Conservation (phyloP, 2,329 filamentous ascomycete species). For the Gyromitra esculenta region DNA sequence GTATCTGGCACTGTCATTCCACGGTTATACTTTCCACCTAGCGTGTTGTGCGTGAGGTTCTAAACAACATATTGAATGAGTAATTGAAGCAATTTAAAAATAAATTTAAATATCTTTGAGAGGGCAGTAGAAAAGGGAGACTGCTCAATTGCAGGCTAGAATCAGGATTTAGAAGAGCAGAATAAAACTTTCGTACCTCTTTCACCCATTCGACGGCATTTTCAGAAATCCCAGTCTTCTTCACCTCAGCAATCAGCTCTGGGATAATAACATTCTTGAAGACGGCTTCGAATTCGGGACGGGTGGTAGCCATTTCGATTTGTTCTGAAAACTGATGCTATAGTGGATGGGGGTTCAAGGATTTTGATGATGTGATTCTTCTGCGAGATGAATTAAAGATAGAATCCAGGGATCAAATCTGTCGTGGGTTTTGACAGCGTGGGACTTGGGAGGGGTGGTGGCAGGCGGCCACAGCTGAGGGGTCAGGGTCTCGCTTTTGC, state of each 20-base stretch:
- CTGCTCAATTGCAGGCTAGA: slow-evolving; percentile 1
- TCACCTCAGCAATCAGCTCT: slow-evolving; percentile 80
- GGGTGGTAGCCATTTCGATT: slow-evolving; percentile 51
- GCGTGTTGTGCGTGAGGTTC: slow-evolving; percentile 84
- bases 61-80: slow-evolving; percentile 60
- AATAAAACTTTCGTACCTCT: slow-evolving; percentile 67
- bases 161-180: slow-evolving; percentile 15
- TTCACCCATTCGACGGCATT: slow-evolving; percentile 87
- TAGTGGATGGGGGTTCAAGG: not conserved
- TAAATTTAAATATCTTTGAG: slow-evolving; percentile 9
- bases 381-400: not conserved
- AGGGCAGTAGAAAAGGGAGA: slow-evolving; percentile 17
- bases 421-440: slow-evolving; percentile 2
- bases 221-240: slow-evolving; percentile 82
- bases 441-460: not conserved
- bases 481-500: slow-evolving; percentile 9
- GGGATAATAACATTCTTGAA: slow-evolving; percentile 82
- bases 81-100: slow-evolving; percentile 32
- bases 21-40: slow-evolving; percentile 98
- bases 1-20: slow-evolving; percentile 98
- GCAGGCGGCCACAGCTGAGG: slow-evolving; percentile 12
- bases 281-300: slow-evolving; percentile 83
- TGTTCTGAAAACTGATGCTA: not conserved
- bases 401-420: slow-evolving; percentile 9
- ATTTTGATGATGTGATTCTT: not conserved